Evolutionary conservation across 2,329 filamentous ascomycete genomes (phyloP), one percentile per base, ranked within the genome.

Genomic region (Penicillium sp.): DNA sequence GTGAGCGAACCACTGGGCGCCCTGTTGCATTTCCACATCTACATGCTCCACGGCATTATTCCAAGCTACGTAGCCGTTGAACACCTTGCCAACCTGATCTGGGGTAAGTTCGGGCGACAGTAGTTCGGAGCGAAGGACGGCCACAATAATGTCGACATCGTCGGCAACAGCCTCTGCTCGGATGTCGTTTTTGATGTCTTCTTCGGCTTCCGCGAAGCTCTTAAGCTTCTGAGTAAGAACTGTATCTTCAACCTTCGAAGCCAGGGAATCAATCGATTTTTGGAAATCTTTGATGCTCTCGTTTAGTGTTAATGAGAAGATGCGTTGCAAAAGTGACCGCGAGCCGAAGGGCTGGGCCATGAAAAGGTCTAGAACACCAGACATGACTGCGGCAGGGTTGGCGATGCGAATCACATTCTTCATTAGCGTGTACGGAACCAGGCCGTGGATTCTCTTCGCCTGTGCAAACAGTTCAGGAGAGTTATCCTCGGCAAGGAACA

Each of bases 331-430:
- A 11, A 99, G 79, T 11, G 92, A 97, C 50, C 92, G 85, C 1
- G 92, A 83, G 20, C 93, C 93, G 59, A 97, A 96, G 0, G 94
- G 94, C 66, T 97, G 94, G 8, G 94, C 93, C 57, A 97, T 82
- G 79, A 99, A 99, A 44, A 99, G 83, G 72, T 99, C 94, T 22
- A 99, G 82, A 43, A 97, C 87, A 20, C 89, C 89, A n/a, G 89
- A 90, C 93, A 99, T 97, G 62, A 99, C 94, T 6, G 92, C 91
- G 1, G 93, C 93, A 2, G 94, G 94, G 66, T 99, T 99, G 22
- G 94, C 92, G 64, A 97, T 91, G 55, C 93, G 87, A 68, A 99
- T 97, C 45, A 96, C 91, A 70, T 97, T 97, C 79, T 99, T 99
- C 71, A 99, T 81, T 47, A 97, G 80, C 0, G 88, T 89, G 71